Conservation (phyloP, 805 yeast genomes). For the Yarrowia divulgata region DNA sequence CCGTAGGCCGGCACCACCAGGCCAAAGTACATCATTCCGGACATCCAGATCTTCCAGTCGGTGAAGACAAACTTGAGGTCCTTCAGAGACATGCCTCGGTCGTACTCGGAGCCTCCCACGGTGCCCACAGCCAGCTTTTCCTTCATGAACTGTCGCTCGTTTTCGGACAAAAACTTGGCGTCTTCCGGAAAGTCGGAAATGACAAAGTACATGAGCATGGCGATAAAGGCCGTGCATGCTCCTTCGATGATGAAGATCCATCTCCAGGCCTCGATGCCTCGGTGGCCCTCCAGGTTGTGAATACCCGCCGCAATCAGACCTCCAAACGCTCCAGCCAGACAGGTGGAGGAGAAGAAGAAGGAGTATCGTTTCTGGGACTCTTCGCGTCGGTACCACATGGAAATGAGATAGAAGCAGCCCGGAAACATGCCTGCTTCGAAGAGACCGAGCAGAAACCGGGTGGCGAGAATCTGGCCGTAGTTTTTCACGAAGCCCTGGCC, state of each 20-base stretch:
- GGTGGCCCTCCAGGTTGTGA: conserved; percentile 58
- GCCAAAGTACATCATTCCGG: conserved; percentile 69
- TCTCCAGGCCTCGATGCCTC: conserved; percentile 59
- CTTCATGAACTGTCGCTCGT: conserved; percentile 63
- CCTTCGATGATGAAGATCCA: conserved; percentile 66
- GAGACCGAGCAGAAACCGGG: conserved; percentile 70
- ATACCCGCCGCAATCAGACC: conserved; percentile 73
- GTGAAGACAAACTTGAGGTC: conserved; percentile 62
- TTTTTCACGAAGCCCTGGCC: conserved; percentile 70
- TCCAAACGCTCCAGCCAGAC: conserved; percentile 77
- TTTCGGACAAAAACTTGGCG: conserved; percentile 59
- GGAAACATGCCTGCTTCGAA: conserved; percentile 79
- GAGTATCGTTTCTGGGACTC: conserved; percentile 76
- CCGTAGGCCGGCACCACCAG: conserved; percentile 76
- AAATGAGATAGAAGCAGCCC: conserved; percentile 71
- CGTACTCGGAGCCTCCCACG: conserved; percentile 59
- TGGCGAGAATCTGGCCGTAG: conserved; percentile 65
- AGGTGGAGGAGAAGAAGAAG: conserved; percentile 72
- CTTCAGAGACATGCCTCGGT: conserved; percentile 55
- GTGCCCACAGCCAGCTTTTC: conserved; percentile 65
- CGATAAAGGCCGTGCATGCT: conserved; percentile 50
- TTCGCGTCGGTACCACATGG: conserved; percentile 67
- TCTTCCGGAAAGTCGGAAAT: conserved; percentile 79
- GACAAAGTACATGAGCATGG: conserved; percentile 54
- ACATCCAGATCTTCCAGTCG: conserved; percentile 64